Conservation (phyloP, 108 stramenopile species). For the Pelagomonas calceolata region DNA sequence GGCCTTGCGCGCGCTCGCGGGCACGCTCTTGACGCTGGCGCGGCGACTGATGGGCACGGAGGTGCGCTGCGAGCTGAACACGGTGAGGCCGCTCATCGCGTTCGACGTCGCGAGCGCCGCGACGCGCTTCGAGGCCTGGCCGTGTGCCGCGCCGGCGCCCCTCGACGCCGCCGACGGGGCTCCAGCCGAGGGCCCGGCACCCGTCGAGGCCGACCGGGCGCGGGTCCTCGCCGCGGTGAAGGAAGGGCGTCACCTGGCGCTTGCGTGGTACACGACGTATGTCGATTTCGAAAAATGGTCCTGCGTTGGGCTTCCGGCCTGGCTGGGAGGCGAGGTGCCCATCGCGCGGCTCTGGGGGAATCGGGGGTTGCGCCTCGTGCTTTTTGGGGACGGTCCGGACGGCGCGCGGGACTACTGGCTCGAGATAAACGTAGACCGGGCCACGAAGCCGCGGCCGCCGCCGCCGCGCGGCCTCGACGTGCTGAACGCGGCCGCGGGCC, state of each 20-base stretch:
- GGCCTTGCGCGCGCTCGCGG: background rate
- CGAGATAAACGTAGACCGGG: background rate
- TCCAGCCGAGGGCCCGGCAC: no score
- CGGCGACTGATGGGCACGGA: background rate
- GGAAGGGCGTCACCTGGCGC: no score
- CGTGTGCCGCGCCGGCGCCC: background rate
- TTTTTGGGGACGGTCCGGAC: background rate
- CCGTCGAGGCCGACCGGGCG: no score
- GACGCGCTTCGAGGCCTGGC: background rate
- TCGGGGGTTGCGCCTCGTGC: background rate
- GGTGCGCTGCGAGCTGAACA: background rate
- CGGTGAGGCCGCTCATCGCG: background rate
- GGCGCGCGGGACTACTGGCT: background rate
- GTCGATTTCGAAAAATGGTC: background rate
- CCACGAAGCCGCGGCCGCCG: no score
- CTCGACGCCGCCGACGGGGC: background rate
- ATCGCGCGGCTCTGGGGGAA: background rate
- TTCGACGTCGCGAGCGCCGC: background rate
- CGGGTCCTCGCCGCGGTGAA: no score
- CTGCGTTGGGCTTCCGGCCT: background rate
- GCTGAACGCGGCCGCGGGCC: no score
- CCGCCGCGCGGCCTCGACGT: no score
- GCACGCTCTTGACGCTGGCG: background rate
- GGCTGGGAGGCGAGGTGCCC: background rate
- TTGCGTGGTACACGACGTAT: background rate